phyloP scores from a whole-genome alignment of 345 rosid species.

The Adansonia digitata region DNA sequence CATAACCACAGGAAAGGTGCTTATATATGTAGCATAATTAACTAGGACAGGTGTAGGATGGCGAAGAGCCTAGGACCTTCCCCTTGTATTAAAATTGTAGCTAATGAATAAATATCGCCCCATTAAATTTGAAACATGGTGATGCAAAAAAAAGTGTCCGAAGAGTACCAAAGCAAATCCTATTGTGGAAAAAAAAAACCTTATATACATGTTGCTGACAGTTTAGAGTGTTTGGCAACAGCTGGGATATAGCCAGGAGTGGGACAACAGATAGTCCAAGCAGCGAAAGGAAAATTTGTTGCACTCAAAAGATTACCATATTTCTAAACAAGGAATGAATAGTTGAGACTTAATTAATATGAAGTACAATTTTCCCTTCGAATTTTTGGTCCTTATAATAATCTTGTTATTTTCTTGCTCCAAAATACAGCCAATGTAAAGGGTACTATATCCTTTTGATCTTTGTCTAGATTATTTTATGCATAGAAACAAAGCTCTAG shows the following conservation, averaged over 20 bases:
- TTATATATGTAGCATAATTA: too few relatives aligned
- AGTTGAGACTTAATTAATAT: background rate
- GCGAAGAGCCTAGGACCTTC: slow-evolving; percentile 10
- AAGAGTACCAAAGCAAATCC: background rate
- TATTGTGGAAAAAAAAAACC: background rate
- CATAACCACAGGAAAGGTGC: too few relatives aligned
- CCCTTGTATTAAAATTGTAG: background rate
- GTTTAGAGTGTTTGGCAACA: background rate
- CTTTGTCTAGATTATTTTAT: background rate
- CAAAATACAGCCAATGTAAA: background rate
- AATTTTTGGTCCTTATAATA: background rate
- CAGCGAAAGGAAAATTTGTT: background rate
- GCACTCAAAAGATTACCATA: slow-evolving; percentile 1
- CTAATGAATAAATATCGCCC: slow-evolving; percentile 3
- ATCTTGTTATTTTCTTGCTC: background rate
- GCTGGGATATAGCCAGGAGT: slow-evolving; percentile 1
- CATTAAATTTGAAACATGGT: slow-evolving; percentile 7
- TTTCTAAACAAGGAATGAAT: background rate
- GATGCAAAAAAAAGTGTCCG: background rate
- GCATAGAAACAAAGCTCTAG: background rate
- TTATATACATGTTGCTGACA: background rate
- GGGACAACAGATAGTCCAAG: slow-evolving; percentile 7
- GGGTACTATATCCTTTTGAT: background rate
- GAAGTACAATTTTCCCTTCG: background rate
- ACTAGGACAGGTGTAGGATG: slow-evolving; percentile 4